phyloP scores from a whole-genome alignment of 2,329 filamentous ascomycete species.

The Madurella fahalii region DNA sequence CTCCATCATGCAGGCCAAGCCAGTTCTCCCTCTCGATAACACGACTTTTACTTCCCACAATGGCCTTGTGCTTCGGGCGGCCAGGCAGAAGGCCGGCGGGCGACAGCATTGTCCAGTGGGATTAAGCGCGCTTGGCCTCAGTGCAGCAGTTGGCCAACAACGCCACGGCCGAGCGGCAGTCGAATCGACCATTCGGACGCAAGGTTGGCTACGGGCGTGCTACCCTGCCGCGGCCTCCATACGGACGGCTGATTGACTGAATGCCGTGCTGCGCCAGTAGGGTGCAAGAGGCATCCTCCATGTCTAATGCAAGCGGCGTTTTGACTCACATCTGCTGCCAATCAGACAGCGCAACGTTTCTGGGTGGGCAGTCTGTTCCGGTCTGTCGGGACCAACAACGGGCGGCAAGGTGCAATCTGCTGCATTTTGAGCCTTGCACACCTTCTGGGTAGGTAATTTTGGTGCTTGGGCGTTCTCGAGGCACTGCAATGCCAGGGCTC shows the following conservation, averaged over 20 bases:
- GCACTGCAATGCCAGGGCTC: background rate
- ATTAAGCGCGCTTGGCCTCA: conserved; percentile 9
- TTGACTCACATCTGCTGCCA: conserved; percentile 4
- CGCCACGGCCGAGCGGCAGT: background rate
- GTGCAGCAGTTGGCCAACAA: conserved; percentile 6
- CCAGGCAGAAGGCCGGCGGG: conserved; percentile 5
- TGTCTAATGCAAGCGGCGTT: conserved; percentile 1
- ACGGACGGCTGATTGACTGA: background rate
- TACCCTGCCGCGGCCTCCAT: background rate
- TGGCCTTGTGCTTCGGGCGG: conserved; percentile 1
- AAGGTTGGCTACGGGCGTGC: background rate
- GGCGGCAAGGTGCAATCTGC: background rate
- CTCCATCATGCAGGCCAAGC: background rate
- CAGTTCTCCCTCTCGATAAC: background rate
- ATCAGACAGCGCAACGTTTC: conserved; percentile 15
- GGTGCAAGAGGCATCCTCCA: conserved; percentile 6
- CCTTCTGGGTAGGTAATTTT: background rate
- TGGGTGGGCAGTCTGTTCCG: conserved; percentile 6
- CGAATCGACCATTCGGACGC: background rate
- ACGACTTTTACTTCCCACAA: conserved; percentile 1
- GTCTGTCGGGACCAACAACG: conserved; percentile 6
- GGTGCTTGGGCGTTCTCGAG: background rate
- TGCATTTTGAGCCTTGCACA: background rate
- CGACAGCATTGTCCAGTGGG: conserved; percentile 8
- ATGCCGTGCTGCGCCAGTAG: conserved; percentile 2